These are phyloP conservation scores for Paradendryphiella salina DNA, from an alignment of 2,329 filamentous ascomycete species.

Conservation along the genomic window DNA sequence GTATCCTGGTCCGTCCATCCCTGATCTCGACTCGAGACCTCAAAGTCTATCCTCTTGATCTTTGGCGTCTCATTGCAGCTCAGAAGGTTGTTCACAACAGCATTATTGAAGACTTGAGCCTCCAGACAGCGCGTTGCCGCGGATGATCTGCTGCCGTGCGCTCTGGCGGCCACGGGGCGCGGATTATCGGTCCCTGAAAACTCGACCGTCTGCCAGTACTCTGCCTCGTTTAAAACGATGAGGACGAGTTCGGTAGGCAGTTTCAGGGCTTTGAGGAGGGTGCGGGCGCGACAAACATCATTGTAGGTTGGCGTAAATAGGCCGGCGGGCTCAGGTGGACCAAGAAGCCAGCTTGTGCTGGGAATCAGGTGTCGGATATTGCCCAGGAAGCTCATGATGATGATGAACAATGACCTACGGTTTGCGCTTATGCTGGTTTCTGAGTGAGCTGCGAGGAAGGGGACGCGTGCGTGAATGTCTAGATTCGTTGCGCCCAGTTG, in stretches of 20 bases:
- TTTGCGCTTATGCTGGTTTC: not conserved
- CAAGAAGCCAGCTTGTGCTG: not conserved
- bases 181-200: slow-evolving; percentile 6
- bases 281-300: slow-evolving; percentile 30
- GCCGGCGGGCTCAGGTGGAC: not conserved
- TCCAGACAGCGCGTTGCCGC: slow-evolving; percentile 25
- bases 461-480: too few relatives aligned
- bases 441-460: too few relatives aligned
- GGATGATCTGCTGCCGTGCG: slow-evolving; percentile 2
- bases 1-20: slow-evolving; percentile 40
- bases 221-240: slow-evolving; percentile 31
- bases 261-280: slow-evolving; percentile 23
- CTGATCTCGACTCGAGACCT: slow-evolving; percentile 34
- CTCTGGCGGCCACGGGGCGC: not conserved
- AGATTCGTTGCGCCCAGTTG: too few relatives aligned
- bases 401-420: too few relatives aligned
- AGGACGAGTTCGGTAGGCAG: slow-evolving; percentile 41
- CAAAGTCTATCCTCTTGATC: slow-evolving; percentile 31
- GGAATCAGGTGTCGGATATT: not conserved
- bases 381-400: not conserved
- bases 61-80: slow-evolving; percentile 21
- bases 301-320: slow-evolving; percentile 23
- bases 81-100: slow-evolving; percentile 6
- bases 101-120: slow-evolving; percentile 16
- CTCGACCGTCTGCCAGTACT: slow-evolving; percentile 27